Base-by-base conservation (phyloP, 306 rosid species). In the Vachellia collinsii region DNA sequence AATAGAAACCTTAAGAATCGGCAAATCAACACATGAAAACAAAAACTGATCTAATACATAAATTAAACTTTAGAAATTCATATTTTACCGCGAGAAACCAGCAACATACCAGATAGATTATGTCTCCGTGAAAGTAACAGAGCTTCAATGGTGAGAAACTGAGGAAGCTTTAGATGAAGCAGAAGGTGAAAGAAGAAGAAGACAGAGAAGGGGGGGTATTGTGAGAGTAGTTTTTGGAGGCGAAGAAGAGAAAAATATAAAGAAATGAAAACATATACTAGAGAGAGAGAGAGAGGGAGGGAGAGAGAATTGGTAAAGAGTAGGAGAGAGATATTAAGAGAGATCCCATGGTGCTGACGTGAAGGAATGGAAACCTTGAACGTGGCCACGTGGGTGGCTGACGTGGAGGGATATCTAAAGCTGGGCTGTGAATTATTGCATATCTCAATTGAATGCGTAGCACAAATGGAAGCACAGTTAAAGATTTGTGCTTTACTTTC, bases 391-490 rank as follows among this genome's bases (percentile, higher is more conserved):
- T 74, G 6, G 11, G 20, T 1, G 7, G 77, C 6, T 79, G 86
- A 83, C 67, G 50, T 68, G 83, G 83, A 56, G 9, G n/a, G 47
- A 76, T 50, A 78, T 70, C 74, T n/a, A 36, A 51, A 51, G 65
- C 77, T 61, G 44, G 7, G 41, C 80, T 53, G 34, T 38, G 46
- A 77, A 47, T n/a, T 77, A 73, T 44, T 13, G 39, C 13, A 7
- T 75, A 71, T 78, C 59, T 37, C 0, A 38, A 50, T 5, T 11
- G 3, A 53, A 84, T 39, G 74, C 83, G 78, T 36, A n/a, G 70
- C 70, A 14, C 81, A 76, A 67, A 59, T 38, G 23, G 23, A 37
- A 3, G 64, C 16, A 11, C 78, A 68, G 83, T 9, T 70, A 77
- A 81, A 73, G 46, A 64, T 64, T 64, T 13, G n/a, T 53, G 61